phyloP scores from a whole-genome alignment of 2,329 filamentous ascomycete genomes.

The Helotiales sp. region DNA sequence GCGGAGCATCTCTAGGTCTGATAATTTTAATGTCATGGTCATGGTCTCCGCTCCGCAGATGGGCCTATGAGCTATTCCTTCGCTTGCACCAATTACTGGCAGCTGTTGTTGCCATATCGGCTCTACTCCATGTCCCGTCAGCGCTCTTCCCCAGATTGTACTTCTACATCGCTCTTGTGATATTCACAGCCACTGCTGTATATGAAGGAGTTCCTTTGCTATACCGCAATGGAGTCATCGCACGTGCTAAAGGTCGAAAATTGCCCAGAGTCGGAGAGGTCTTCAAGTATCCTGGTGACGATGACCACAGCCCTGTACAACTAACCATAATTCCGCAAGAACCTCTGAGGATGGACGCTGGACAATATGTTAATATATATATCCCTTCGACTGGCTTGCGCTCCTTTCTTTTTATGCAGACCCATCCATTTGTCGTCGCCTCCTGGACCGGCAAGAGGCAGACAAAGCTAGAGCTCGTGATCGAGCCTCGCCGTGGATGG shows the following conservation, averaged over 20 bases:
- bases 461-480: constrained; percentile 42
- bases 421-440: constrained; percentile 40
- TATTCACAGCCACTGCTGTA: neutral
- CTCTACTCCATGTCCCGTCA: constrained; percentile 20
- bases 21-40: neutral
- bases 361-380: neutral
- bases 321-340: neutral
- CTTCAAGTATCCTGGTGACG: neutral
- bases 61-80: constrained; percentile 32
- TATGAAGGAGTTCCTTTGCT: neutral
- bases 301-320: neutral
- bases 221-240: neutral
- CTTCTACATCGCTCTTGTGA: neutral
- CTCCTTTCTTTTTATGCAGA: neutral
- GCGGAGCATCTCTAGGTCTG: neutral
- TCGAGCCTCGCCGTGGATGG: constrained; percentile 34
- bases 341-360: neutral
- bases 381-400: neutral
- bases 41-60: constrained; percentile 16
- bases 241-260: neutral
- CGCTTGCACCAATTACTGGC: constrained; percentile 23
- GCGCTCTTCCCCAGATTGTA: neutral
- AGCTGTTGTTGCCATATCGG: constrained; percentile 22
- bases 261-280: neutral
- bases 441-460: constrained; percentile 35